A percentile compares a stretch with the other conserved stretches of the same genome.
Evolutionary conservation across 2,329 filamentous ascomycete species (phyloP).

Genomic region (Microcyclospora tardicrescens): DNA sequence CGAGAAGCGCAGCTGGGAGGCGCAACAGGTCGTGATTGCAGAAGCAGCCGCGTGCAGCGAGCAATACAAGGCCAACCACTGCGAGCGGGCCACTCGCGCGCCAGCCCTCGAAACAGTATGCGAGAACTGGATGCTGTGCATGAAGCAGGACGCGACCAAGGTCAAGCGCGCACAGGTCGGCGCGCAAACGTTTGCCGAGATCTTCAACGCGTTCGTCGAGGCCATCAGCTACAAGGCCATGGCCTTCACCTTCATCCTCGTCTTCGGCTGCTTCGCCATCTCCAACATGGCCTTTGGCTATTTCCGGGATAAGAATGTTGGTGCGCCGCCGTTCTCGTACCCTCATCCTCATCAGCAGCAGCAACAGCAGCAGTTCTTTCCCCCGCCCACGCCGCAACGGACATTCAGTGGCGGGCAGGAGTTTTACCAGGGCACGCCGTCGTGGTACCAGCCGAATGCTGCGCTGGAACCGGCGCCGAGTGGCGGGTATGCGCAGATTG

Average conservation of each 20-base stretch:
- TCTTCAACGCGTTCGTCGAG: slow-evolving; percentile 88
- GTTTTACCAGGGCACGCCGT: slow-evolving; percentile 15
- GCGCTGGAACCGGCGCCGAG: slow-evolving; percentile 21
- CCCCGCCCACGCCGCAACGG: slow-evolving; percentile 23
- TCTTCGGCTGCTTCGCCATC: slow-evolving; percentile 41
- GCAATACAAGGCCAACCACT: slow-evolving; percentile 65
- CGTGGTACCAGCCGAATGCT: slow-evolving; percentile 16
- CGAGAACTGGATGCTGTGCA: slow-evolving; percentile 72
- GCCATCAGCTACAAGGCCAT: slow-evolving; percentile 77
- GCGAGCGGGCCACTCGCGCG: slow-evolving; percentile 50
- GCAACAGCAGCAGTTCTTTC: slow-evolving; percentile 10
- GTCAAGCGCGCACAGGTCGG: slow-evolving; percentile 70
- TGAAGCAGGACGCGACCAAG: slow-evolving; percentile 66
- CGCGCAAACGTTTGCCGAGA: slow-evolving; percentile 77
- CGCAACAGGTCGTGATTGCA: slow-evolving; percentile 50
- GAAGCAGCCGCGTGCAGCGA: slow-evolving; percentile 62
- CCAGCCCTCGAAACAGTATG: slow-evolving; percentile 65
- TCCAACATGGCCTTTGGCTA: slow-evolving; percentile 49
- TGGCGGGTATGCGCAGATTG: slow-evolving; percentile 17
- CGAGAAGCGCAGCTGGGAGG: slow-evolving; percentile 54
- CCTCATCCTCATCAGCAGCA: background rate
- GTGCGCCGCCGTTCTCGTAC: slow-evolving; percentile 10
- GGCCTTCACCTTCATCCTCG: slow-evolving; percentile 39
- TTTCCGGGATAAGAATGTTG: slow-evolving; percentile 32
- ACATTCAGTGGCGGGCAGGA: slow-evolving; percentile 17